Conservation (phyloP, 2,329 filamentous ascomycete species). For the Aschersonia sp. region DNA sequence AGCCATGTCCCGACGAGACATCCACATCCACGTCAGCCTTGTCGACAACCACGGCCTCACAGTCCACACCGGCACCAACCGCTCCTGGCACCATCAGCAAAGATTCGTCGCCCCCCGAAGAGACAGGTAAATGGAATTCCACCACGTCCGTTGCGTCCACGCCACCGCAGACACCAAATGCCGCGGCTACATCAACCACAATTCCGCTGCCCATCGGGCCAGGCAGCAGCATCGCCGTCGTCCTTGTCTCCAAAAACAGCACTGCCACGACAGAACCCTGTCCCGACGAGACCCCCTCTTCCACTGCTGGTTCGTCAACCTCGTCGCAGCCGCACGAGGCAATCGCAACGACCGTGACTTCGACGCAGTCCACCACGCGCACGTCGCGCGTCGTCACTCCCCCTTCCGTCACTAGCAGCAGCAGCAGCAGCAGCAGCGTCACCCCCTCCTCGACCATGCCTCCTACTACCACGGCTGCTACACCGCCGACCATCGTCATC, state of each 20-base stretch:
- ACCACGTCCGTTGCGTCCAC: not conserved
- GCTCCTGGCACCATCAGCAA: not conserved
- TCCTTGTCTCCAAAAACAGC: too few species aligned
- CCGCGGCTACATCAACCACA: constrained; percentile 1
- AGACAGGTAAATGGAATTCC: not conserved
- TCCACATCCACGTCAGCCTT: not conserved
- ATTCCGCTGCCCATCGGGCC: not conserved
- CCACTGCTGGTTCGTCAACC: too few species aligned
- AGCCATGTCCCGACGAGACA: not conserved
- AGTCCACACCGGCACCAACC: too few species aligned
- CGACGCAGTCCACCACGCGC: too few species aligned
- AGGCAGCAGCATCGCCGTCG: too few species aligned
- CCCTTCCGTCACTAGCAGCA: too few species aligned
- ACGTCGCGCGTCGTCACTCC: too few species aligned
- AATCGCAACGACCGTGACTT: too few species aligned
- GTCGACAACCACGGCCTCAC: not conserved
- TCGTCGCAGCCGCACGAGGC: too few species aligned
- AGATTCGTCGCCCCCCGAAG: not conserved
- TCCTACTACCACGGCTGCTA: not conserved
- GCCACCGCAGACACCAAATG: not conserved
- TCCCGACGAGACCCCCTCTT: too few species aligned
- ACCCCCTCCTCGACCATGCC: not conserved
- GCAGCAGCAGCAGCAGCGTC: not conserved
- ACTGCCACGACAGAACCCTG: too few species aligned
- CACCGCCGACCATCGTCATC: constrained; percentile 7